Evolutionary conservation across 192 early-diverging fungal genomes (phyloP).

Genomic region (Coemansia erecta): DNA sequence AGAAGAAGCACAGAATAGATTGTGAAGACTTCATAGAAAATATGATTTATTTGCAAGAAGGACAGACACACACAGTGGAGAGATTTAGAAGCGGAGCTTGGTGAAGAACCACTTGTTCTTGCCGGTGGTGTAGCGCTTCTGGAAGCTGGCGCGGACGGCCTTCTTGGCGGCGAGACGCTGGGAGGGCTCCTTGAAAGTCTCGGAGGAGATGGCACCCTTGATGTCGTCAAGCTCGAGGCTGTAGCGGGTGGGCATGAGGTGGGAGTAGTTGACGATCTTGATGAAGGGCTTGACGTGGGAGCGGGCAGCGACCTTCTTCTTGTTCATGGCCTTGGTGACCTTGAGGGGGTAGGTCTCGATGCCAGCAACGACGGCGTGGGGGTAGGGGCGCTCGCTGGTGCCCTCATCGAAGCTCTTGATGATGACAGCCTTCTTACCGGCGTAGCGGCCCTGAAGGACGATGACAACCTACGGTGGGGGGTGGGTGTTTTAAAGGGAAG

Average conservation of each 20-base stretch:
- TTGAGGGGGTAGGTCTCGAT: conserved; percentile 96
- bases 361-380: conserved; percentile 97
- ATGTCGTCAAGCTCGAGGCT: conserved; percentile 93
- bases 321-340: conserved; percentile 94
- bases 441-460: conserved; percentile 95
- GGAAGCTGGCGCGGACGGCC: conserved; percentile 92
- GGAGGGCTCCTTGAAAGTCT: conserved; percentile 93
- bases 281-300: conserved; percentile 99
- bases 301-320: conserved; percentile 94
- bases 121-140: conserved; percentile 96
- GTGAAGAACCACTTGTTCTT: conserved; percentile 99
- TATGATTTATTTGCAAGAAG: conserved; percentile 13
- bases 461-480: conserved; percentile 80
- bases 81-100: conserved; percentile 91
- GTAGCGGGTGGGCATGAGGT: conserved; percentile 99
- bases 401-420: conserved; percentile 96
- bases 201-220: conserved; percentile 81
- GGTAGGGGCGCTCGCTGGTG: conserved; percentile 94
- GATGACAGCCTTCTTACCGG: conserved; percentile 99
- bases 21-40: conserved; percentile 6
- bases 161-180: conserved; percentile 89
- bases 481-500: too few relatives aligned
- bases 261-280: conserved; percentile 98
- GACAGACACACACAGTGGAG: conserved; percentile 1
- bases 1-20: too few relatives aligned